phyloP scores from a whole-genome alignment of 2,329 filamentous ascomycete species.

The Rachicladosporium sp. region DNA sequence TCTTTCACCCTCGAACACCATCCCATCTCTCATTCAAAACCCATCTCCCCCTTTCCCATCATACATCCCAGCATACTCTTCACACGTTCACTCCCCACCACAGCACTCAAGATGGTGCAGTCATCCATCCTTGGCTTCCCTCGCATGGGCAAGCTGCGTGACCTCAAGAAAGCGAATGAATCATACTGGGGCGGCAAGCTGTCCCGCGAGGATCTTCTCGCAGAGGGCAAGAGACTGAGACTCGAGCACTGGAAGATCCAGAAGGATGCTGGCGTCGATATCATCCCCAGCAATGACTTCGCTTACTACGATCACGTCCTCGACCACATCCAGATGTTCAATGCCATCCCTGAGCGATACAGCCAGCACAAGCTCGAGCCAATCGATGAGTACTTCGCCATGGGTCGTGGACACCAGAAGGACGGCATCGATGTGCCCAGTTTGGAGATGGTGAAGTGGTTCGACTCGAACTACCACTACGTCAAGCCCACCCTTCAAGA shows the following conservation, averaged over 20 bases:
- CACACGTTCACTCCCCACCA: slow-evolving; percentile 8
- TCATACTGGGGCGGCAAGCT: slow-evolving; percentile 95
- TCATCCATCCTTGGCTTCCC: slow-evolving; percentile 90
- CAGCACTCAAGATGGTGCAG: slow-evolving; percentile 32
- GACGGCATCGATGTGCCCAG: slow-evolving; percentile 77
- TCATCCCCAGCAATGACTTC: slow-evolving; percentile 99
- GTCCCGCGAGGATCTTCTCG: slow-evolving; percentile 77
- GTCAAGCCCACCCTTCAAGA: slow-evolving; percentile 98
- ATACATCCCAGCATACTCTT: neutral
- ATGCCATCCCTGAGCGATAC: slow-evolving; percentile 86
- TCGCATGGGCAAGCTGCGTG: slow-evolving; percentile 94
- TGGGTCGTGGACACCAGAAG: slow-evolving; percentile 98
- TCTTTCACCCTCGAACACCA: no score
- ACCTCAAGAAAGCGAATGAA: slow-evolving; percentile 99
- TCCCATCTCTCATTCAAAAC: neutral
- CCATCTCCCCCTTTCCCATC: neutral
- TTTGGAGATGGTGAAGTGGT: slow-evolving; percentile 98
- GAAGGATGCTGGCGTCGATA: slow-evolving; percentile 92
- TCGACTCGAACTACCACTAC: slow-evolving; percentile 99
- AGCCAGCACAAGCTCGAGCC: slow-evolving; percentile 74
- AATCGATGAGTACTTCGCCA: slow-evolving; percentile 97
- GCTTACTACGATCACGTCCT: slow-evolving; percentile 97
- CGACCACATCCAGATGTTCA: slow-evolving; percentile 95
- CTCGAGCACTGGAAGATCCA: slow-evolving; percentile 99
- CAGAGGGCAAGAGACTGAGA: slow-evolving; percentile 93